Conservation (phyloP, 352 stramenopile species). For the Saprolegnia parasitica region DNA sequence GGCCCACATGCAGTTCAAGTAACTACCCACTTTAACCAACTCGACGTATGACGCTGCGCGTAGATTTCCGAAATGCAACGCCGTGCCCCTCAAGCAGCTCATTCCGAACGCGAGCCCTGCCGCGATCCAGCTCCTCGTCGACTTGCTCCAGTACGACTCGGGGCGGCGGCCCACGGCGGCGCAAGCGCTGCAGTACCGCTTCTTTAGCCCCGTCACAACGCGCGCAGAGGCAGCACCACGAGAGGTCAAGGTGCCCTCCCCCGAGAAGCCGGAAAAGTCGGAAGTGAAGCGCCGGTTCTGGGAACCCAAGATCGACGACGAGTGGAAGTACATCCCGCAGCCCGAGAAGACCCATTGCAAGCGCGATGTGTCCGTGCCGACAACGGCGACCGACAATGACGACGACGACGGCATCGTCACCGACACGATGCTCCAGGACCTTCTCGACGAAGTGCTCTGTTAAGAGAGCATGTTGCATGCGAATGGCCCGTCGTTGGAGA, state of each 20-base stretch:
- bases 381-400: slow-evolving; percentile 18
- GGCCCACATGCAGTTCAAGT: slow-evolving; percentile 86
- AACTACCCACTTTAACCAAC: not conserved
- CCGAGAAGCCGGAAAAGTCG: not conserved
- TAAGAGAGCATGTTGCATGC: not conserved
- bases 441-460: slow-evolving; percentile 51
- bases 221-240: slow-evolving; percentile 39
- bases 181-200: slow-evolving; percentile 92
- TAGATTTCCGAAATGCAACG: slow-evolving; percentile 82
- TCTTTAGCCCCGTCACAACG: slow-evolving; percentile 72
- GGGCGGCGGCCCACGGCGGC: slow-evolving; percentile 77
- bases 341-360: not conserved
- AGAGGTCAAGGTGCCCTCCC: not conserved
- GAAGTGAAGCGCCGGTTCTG: slow-evolving; percentile 28
- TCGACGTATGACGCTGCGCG: not conserved
- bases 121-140: slow-evolving; percentile 78
- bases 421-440: slow-evolving; percentile 54
- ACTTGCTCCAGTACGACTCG: slow-evolving; percentile 91
- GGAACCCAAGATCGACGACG: slow-evolving; percentile 38
- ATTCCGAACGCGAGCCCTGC: slow-evolving; percentile 59
- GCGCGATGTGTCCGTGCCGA: not conserved
- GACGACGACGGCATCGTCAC: slow-evolving; percentile 31
- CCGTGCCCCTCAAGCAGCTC: slow-evolving; percentile 62
- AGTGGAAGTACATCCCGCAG: slow-evolving; percentile 31
- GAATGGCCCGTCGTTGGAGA: not conserved